Evolutionary conservation across 768 basidiomycete genomes (phyloP).

Genomic region (Leucocoprinus leucothites): DNA sequence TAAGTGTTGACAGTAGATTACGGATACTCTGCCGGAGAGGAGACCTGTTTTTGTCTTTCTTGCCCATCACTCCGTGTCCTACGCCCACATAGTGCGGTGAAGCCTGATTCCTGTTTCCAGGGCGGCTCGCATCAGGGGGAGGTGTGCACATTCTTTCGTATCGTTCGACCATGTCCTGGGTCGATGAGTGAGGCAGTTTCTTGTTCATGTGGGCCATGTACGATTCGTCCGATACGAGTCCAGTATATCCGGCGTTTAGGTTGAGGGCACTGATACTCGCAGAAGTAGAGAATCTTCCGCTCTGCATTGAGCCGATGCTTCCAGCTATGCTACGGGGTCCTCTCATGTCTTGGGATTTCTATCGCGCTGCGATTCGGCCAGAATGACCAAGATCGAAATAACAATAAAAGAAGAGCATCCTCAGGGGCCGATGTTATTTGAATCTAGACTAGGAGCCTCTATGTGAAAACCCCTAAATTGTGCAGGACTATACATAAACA

Average conservation of each 20-base stretch:
- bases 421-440: not conserved
- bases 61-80: not conserved
- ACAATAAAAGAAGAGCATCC: not conserved
- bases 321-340: constrained; percentile 6
- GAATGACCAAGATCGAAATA: no score
- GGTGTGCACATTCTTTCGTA: constrained; percentile 7
- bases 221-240: not conserved
- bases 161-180: not conserved
- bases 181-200: not conserved
- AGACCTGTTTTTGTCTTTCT: constrained; percentile 11
- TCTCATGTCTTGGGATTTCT: not conserved
- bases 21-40: constrained; percentile 14
- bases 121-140: not conserved
- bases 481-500: no score
- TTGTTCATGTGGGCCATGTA: not conserved
- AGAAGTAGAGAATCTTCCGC: not conserved
- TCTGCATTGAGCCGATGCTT: not conserved
- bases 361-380: not conserved
- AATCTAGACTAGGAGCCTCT: not conserved
- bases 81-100: not conserved
- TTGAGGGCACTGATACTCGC: not conserved
- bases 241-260: not conserved
- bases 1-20: constrained; percentile 17
- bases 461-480: no score
- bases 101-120: not conserved